Conservation (phyloP, 2,329 filamentous ascomycete genomes). For the Nigrospora oryzae region DNA sequence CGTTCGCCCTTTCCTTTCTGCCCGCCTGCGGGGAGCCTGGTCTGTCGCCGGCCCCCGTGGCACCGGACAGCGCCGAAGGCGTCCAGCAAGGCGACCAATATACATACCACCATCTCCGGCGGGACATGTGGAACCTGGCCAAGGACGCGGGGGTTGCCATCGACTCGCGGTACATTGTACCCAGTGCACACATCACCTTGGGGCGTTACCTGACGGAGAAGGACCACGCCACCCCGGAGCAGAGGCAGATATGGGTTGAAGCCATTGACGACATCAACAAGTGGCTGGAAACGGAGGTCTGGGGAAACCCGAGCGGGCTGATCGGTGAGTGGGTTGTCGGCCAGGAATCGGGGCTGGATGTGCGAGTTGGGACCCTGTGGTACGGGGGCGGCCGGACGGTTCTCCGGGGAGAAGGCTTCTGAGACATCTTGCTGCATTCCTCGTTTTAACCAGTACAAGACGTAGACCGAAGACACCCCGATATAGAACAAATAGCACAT, state of each 20-base stretch:
- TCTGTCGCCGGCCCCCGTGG: slow-evolving; percentile 28
- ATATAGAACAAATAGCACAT: too few species aligned
- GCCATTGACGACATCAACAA: slow-evolving; percentile 69
- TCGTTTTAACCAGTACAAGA: too few species aligned
- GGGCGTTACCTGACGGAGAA: slow-evolving; percentile 65
- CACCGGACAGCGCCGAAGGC: slow-evolving; percentile 23
- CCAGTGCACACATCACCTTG: slow-evolving; percentile 83
- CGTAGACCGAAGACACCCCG: too few species aligned
- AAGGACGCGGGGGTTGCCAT: slow-evolving; percentile 57
- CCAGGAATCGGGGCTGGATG: slow-evolving; percentile 72
- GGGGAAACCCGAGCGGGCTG: slow-evolving; percentile 43
- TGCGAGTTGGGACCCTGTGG: slow-evolving; percentile 70
- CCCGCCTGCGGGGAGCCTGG: slow-evolving; percentile 60
- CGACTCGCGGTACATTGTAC: slow-evolving; percentile 76
- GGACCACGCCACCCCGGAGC: slow-evolving; percentile 52
- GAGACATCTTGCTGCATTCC: slow-evolving; percentile 1
- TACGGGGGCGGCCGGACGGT: slow-evolving; percentile 77
- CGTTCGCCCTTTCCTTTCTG: slow-evolving; percentile 79
- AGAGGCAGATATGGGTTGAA: slow-evolving; percentile 56
- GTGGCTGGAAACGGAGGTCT: slow-evolving; percentile 64
- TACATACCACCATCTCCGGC: slow-evolving; percentile 84
- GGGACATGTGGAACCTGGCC: slow-evolving; percentile 62
- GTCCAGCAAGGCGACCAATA: slow-evolving; percentile 52
- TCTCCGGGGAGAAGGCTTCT: slow-evolving; percentile 53
- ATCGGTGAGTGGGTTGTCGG: slow-evolving; percentile 80